Evolutionary conservation across 1,284 basidiomycete species (phyloP).

Genomic region (Phellopilus nigrolimitatus): DNA sequence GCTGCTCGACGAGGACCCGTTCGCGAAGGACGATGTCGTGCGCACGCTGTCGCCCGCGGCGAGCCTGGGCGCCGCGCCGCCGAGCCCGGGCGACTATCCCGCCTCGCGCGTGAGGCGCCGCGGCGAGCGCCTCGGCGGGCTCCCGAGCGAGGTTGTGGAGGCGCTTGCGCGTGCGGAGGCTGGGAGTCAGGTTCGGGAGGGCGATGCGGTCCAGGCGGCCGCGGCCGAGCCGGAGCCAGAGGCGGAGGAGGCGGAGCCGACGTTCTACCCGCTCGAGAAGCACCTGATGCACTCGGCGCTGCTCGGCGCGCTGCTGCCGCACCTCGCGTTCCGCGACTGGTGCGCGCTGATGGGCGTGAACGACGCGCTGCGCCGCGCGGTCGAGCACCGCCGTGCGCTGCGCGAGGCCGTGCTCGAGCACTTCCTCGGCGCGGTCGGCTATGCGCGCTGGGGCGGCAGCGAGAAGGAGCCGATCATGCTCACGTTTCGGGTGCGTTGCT

Average conservation of each 20-base stretch:
- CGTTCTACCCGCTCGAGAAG: constrained; percentile 44
- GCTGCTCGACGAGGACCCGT: constrained; percentile 49
- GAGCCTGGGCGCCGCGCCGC: constrained; percentile 1
- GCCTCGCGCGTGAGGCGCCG: constrained; percentile 36
- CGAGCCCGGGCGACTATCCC: constrained; percentile 34
- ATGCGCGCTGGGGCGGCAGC: constrained; percentile 56
- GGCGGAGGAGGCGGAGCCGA: constrained; percentile 31
- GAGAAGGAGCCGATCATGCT: constrained; percentile 55
- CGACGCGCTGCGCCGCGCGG: constrained; percentile 43
- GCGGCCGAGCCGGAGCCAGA: constrained; percentile 10
- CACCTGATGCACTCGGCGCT: constrained; percentile 49
- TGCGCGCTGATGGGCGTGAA: constrained; percentile 50
- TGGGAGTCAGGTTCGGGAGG: neutral
- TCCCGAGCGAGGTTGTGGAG: constrained; percentile 29
- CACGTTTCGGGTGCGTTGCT: constrained; percentile 48
- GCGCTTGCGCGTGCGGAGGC: constrained; percentile 19
- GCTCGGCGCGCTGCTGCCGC: constrained; percentile 47
- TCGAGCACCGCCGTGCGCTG: constrained; percentile 46
- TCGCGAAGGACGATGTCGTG: constrained; percentile 49
- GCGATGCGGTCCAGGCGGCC: neutral
- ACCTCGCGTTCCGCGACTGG: constrained; percentile 66
- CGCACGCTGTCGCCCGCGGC: constrained; percentile 22
- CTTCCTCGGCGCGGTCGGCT: constrained; percentile 65
- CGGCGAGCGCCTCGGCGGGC: constrained; percentile 38
- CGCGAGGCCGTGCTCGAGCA: constrained; percentile 62